phyloP scores from a whole-genome alignment of 78 protist species.

The Chrysochromulina parva region DNA sequence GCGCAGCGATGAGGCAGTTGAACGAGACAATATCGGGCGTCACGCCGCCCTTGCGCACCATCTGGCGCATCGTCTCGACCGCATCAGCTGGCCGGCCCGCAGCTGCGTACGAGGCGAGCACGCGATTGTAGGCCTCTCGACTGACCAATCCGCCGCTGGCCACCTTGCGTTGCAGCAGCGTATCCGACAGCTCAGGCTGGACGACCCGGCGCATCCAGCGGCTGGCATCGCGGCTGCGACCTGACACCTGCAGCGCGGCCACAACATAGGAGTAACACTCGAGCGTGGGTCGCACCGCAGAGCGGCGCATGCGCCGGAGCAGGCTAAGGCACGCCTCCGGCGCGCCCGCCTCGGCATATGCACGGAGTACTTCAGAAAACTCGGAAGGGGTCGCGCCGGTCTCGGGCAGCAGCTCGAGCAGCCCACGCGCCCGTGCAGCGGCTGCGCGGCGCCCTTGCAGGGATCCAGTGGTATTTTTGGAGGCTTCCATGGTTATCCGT shows the following conservation, averaged over 20 bases:
- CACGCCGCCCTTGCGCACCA: not conserved
- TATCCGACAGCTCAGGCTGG: not conserved
- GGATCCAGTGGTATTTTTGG: too few relatives aligned
- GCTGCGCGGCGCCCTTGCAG: too few relatives aligned
- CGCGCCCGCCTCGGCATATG: not conserved
- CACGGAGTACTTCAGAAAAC: not conserved
- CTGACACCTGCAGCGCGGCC: not conserved
- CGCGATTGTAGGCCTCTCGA: not conserved
- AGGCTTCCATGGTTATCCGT: too few relatives aligned
- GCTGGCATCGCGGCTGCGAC: not conserved
- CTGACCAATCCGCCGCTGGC: not conserved
- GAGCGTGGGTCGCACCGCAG: not conserved
- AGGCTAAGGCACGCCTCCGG: not conserved
- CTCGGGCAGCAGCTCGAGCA: too few relatives aligned
- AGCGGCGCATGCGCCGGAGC: not conserved
- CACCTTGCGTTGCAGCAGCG: not conserved
- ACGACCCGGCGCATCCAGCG: conserved; percentile 7
- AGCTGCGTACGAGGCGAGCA: not conserved
- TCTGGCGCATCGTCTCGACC: not conserved
- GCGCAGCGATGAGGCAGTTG: conserved; percentile 14
- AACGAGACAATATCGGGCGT: not conserved
- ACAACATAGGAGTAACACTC: not conserved
- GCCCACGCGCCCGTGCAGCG: too few relatives aligned
- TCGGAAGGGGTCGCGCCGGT: too few relatives aligned
- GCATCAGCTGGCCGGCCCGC: conserved; percentile 7